Conservation (phyloP, 495 filamentous ascomycete species). For the Astrocystis sublimbata region DNA sequence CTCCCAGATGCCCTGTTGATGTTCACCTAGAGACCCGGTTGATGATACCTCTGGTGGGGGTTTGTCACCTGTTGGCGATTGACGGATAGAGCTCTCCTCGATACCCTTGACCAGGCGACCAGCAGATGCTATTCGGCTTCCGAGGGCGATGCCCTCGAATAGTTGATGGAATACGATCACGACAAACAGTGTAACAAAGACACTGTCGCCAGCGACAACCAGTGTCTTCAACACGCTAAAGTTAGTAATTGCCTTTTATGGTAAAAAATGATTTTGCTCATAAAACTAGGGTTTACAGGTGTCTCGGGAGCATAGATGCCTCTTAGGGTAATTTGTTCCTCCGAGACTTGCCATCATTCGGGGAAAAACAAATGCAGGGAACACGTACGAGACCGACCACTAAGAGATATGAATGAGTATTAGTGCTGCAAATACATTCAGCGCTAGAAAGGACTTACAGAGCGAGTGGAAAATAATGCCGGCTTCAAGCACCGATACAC, state of each 20-base stretch:
- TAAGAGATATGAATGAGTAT: neutral
- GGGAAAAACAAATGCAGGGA: slow-evolving; percentile 9
- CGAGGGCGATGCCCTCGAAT: slow-evolving; percentile 78
- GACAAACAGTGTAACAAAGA: slow-evolving; percentile 57
- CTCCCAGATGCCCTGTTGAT: neutral
- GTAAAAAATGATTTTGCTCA: too few relatives aligned
- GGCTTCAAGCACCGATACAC: slow-evolving; percentile 64
- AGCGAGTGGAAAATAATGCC: slow-evolving; percentile 75
- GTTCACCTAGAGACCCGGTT: slow-evolving; percentile 7
- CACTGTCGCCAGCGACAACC: slow-evolving; percentile 56
- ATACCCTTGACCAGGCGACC: slow-evolving; percentile 20
- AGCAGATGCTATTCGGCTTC: slow-evolving; percentile 68
- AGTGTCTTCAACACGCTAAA: too few relatives aligned
- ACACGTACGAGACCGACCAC: neutral
- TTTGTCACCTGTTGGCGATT: slow-evolving; percentile 1
- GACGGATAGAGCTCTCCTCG: slow-evolving; percentile 16
- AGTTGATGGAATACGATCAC: slow-evolving; percentile 69
- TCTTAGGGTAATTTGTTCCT: too few relatives aligned
- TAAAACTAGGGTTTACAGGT: too few relatives aligned
- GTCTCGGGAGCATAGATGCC: too few relatives aligned
- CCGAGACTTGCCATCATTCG: slow-evolving; percentile 55
- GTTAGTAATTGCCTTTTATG: too few relatives aligned
- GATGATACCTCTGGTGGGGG: neutral
- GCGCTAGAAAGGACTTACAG: slow-evolving; percentile 39
- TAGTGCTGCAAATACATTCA: too few relatives aligned